Percentiles rank a stretch among this genome's conserved stretches.
phyloP scores from a whole-genome alignment of 2,329 filamentous ascomycete genomes.

The Trichoderma hamatum region DNA sequence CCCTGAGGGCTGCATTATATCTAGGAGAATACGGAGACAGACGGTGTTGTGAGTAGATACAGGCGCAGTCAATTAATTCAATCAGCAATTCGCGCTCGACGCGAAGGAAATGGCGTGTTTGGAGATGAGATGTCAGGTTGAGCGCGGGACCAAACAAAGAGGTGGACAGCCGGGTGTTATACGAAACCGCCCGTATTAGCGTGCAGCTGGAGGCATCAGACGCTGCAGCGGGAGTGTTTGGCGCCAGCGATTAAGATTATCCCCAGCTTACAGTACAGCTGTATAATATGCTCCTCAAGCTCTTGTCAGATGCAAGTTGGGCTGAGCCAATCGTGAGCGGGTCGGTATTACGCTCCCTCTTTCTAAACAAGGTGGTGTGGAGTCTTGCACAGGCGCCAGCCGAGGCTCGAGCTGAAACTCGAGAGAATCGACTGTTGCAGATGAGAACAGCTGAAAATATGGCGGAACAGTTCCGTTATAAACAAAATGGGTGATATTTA shows the following conservation, averaged over 20 bases:
- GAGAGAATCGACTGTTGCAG: not conserved
- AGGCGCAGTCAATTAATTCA: not conserved
- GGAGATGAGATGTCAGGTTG: not conserved
- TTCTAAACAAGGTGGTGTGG: not conserved
- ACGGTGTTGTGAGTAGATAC: not conserved
- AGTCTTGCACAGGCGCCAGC: not conserved
- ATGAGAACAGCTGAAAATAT: constrained; percentile 2
- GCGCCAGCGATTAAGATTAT: constrained; percentile 10
- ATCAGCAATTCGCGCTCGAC: not conserved
- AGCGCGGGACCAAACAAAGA: not conserved
- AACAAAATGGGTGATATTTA: not conserved
- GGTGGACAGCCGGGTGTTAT: not conserved
- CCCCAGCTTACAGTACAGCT: constrained; percentile 2
- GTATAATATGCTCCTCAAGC: not conserved
- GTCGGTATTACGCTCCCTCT: not conserved
- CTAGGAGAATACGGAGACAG: not conserved
- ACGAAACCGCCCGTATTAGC: not conserved
- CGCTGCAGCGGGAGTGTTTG: not conserved
- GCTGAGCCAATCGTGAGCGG: not conserved
- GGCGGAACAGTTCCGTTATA: constrained; percentile 8
- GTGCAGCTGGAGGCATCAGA: not conserved
- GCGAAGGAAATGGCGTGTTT: constrained; percentile 10
- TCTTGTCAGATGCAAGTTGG: constrained; percentile 9
- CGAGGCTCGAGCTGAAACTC: constrained; percentile 10
- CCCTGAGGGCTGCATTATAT: constrained; percentile 48